Percentiles rank a stretch among this genome's conserved stretches.
phyloP scores from a whole-genome alignment of 148 eudicot genomes.

The Camellia lanceoleosa region DNA sequence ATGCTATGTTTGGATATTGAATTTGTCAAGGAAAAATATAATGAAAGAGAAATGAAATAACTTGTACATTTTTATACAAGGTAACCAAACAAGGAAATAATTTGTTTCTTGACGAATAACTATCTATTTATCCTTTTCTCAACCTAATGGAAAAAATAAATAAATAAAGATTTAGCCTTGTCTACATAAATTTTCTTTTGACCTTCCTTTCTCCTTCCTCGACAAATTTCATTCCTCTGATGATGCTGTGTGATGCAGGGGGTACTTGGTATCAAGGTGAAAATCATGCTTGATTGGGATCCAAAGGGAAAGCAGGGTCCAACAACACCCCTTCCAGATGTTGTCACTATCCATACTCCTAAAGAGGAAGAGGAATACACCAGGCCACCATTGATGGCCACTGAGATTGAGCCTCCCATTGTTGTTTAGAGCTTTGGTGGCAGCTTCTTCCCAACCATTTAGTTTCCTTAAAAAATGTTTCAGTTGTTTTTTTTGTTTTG shows the following conservation, averaged over 20 bases:
- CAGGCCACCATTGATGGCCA: conserved; percentile 19
- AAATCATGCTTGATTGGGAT: conserved; percentile 83
- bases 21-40: too few relatives aligned
- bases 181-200: not conserved
- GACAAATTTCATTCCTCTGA: not conserved
- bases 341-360: conserved; percentile 68
- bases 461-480: not conserved
- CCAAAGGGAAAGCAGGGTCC: conserved; percentile 75
- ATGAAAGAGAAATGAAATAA: too few relatives aligned
- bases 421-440: conserved; percentile 14
- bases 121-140: too few relatives aligned
- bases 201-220: not conserved
- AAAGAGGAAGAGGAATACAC: conserved; percentile 55
- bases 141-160: too few relatives aligned
- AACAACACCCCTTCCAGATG: conserved; percentile 64
- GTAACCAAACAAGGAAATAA: too few relatives aligned
- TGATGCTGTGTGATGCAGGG: conserved; percentile 32
- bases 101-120: too few relatives aligned
- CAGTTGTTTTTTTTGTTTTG: not conserved
- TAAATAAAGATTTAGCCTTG: not conserved
- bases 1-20: too few relatives aligned
- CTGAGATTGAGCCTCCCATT: conserved; percentile 35
- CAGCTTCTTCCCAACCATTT: not conserved
- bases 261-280: conserved; percentile 75
- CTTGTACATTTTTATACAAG: too few relatives aligned